Evolutionary conservation across 1,284 basidiomycete genomes (phyloP).

Genomic region (Pterulicium gracile): DNA sequence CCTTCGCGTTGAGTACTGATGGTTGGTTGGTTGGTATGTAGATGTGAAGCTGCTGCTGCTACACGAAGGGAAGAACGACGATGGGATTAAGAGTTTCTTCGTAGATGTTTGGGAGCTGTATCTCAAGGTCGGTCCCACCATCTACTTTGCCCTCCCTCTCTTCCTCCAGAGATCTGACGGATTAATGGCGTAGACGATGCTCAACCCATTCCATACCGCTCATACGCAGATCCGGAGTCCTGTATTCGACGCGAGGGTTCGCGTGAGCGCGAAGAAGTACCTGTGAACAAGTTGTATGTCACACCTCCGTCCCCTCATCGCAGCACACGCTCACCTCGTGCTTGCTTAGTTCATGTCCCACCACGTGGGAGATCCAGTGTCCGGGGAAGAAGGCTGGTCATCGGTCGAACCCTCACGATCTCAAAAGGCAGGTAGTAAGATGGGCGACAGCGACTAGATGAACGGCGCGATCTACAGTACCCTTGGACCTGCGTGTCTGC

Average conservation of each 20-base stretch:
- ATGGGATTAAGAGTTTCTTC: constrained; percentile 86
- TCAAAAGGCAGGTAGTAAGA: too few relatives aligned
- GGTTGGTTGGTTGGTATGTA: constrained; percentile 20
- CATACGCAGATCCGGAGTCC: constrained; percentile 73
- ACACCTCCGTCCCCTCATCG: too few relatives aligned
- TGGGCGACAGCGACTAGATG: too few relatives aligned
- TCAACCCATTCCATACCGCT: constrained; percentile 90
- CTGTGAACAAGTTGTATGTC: too few relatives aligned
- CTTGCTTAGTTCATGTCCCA: too few relatives aligned
- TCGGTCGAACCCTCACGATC: too few relatives aligned
- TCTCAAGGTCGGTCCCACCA: constrained; percentile 60
- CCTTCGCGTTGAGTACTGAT: constrained; percentile 13
- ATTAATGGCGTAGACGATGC: constrained; percentile 45
- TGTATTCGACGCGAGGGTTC: constrained; percentile 74
- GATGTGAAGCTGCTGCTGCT: constrained; percentile 87
- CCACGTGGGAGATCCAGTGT: too few relatives aligned
- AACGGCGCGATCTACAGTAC: too few relatives aligned
- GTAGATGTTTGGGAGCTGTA: constrained; percentile 92
- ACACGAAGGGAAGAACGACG: constrained; percentile 92
- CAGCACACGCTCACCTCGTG: too few relatives aligned
- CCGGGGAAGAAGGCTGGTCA: too few relatives aligned
- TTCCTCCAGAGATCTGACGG: constrained; percentile 8
- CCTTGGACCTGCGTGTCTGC: too few relatives aligned
- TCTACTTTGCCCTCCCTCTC: not conserved
- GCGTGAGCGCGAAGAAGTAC: constrained; percentile 80